Percentiles rank a stretch among this genome's conserved stretches.
Conservation (phyloP, 805 yeast species). For the Diddensiella caesifluorescens region DNA sequence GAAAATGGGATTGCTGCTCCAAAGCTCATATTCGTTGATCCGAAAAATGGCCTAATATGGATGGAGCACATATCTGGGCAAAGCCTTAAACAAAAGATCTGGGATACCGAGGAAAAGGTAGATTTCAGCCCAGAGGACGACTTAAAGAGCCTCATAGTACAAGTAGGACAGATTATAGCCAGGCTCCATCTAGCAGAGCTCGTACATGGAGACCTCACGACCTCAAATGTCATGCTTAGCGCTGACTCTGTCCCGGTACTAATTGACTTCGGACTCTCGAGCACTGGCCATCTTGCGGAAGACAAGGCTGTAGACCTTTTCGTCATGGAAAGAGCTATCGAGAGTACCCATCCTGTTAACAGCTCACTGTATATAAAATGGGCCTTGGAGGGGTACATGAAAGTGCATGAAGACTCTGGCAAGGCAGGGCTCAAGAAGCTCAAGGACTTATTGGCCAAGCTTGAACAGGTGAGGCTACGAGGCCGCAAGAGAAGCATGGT, state of each 20-base stretch:
- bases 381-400: constrained; percentile 64
- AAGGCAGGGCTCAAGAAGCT: constrained; percentile 26
- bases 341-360: constrained; percentile 81
- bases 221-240: constrained; percentile 71
- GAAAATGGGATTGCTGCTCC: constrained; percentile 56
- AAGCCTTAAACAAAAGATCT: constrained; percentile 33
- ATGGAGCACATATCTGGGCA: constrained; percentile 69
- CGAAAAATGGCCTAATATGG: constrained; percentile 75
- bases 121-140: constrained; percentile 6
- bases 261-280: constrained; percentile 89
- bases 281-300: constrained; percentile 68
- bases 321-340: constrained; percentile 85
- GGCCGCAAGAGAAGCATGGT: constrained; percentile 95
- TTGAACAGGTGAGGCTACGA: constrained; percentile 81
- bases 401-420: constrained; percentile 17
- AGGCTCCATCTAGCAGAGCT: constrained; percentile 68
- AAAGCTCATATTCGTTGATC: constrained; percentile 66
- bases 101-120: constrained; percentile 27
- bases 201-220: constrained; percentile 91
- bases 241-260: constrained; percentile 43
- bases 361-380: constrained; percentile 60
- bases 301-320: constrained; percentile 97
- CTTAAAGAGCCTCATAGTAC: constrained; percentile 24
- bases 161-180: constrained; percentile 66
- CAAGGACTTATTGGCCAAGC: constrained; percentile 54